These are phyloP conservation scores for Pleurotus sapidus DNA, from an alignment of 768 basidiomycete species.

Conservation along the genomic window DNA sequence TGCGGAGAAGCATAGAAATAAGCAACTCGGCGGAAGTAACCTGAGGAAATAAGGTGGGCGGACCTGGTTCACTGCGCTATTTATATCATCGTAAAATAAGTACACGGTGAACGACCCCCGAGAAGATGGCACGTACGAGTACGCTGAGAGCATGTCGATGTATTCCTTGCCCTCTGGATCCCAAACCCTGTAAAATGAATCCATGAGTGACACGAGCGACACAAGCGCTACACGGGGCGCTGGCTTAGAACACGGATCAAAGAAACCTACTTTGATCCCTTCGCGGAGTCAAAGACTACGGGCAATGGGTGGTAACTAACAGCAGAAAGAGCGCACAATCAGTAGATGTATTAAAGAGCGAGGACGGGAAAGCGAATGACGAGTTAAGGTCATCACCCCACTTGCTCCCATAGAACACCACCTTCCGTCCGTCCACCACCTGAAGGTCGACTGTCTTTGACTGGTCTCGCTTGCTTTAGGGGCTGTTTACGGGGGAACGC, in stretches of 20 bases:
- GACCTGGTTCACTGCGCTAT: conserved; percentile 86
- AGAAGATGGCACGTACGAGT: conserved; percentile 62
- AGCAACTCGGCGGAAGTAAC: conserved; percentile 4
- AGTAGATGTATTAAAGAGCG: conserved; percentile 21
- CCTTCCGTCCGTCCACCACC: conserved; percentile 7
- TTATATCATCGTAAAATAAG: neutral
- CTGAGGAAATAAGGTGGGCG: conserved; percentile 20
- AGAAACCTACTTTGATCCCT: conserved; percentile 78
- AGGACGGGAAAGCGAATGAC: conserved; percentile 18
- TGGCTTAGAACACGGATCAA: conserved; percentile 10
- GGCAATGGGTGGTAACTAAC: conserved; percentile 94
- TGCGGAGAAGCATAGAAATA: conserved; percentile 19
- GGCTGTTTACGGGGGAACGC: conserved; percentile 20
- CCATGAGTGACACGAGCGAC: neutral
- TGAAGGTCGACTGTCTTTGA: conserved; percentile 15
- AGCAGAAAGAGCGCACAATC: conserved; percentile 42
- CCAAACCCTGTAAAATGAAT: conserved; percentile 57
- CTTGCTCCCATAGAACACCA: conserved; percentile 11
- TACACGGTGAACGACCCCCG: conserved; percentile 2
- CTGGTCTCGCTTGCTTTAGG: conserved; percentile 13
- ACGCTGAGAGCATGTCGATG: conserved; percentile 97
- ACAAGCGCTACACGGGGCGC: neutral
- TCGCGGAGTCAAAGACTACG: conserved; percentile 87
- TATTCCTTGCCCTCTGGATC: conserved; percentile 95
- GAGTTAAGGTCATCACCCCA: conserved; percentile 13